These are phyloP conservation scores for Talinum fruticosum DNA, from an alignment of 148 eudicot genomes.

Conservation along the genomic window DNA sequence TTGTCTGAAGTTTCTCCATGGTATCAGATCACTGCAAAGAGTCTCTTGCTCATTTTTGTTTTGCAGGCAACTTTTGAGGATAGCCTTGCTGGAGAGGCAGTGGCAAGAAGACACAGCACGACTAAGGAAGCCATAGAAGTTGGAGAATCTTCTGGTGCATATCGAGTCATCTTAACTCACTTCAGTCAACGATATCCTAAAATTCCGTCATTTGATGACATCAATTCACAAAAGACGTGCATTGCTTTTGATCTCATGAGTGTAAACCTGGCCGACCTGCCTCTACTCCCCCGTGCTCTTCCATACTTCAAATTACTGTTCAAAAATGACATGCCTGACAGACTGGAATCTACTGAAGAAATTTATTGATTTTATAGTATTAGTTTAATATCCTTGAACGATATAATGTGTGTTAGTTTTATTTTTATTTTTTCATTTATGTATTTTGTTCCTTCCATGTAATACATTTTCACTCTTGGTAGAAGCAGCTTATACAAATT, in stretches of 20 bases:
- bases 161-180: slow-evolving; percentile 13
- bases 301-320: not conserved
- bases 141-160: not conserved
- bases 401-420: too few species aligned
- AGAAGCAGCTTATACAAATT: not conserved
- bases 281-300: slow-evolving; percentile 4
- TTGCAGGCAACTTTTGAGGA: slow-evolving; percentile 19
- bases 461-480: not conserved
- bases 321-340: not conserved
- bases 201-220: not conserved
- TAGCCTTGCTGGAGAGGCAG: slow-evolving; percentile 8
- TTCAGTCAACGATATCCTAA: slow-evolving; percentile 9
- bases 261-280: not conserved
- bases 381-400: not conserved
- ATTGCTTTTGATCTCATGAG: slow-evolving; percentile 13
- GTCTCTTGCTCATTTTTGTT: not conserved
- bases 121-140: slow-evolving; percentile 13
- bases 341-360: not conserved
- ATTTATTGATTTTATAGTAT: not conserved
- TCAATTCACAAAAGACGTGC: not conserved
- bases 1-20: too few species aligned
- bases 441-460: too few species aligned
- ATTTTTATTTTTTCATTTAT: too few species aligned
- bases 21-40: too few species aligned
- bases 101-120: slow-evolving; percentile 11